Percentiles rank a stretch among this genome's conserved stretches.
Evolutionary conservation across 345 rosid genomes (phyloP).

Genomic region (Garcia nutans): DNA sequence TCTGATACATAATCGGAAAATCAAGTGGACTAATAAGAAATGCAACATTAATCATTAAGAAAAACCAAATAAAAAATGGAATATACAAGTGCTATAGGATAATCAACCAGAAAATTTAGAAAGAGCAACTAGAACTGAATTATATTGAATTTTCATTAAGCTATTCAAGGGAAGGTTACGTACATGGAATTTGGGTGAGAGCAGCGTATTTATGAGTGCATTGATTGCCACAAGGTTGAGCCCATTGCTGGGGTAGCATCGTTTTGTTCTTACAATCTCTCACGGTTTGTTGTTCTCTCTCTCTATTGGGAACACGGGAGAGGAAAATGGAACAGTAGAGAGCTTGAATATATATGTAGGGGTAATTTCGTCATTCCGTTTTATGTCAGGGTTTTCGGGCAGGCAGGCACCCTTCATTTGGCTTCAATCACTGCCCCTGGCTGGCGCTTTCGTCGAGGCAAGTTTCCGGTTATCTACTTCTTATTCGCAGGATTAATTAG

Average conservation of each 20-base stretch:
- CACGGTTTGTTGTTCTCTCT: not conserved
- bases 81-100: not conserved
- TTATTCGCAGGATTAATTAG: too few relatives aligned
- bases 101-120: not conserved
- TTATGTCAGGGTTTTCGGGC: not conserved
- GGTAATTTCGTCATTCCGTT: not conserved
- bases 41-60: not conserved
- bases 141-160: not conserved
- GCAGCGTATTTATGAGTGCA: slow-evolving; percentile 86
- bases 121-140: not conserved
- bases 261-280: not conserved
- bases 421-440: too few relatives aligned
- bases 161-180: not conserved
- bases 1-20: not conserved
- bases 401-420: not conserved
- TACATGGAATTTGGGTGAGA: slow-evolving; percentile 86
- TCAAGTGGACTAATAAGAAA: not conserved
- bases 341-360: not conserved
- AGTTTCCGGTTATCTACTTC: too few relatives aligned
- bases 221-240: slow-evolving; percentile 68
- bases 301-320: not conserved
- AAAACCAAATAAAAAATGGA: not conserved
- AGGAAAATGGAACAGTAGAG: not conserved
- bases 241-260: slow-evolving; percentile 73
- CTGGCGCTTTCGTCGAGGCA: too few relatives aligned